These are phyloP conservation scores for Dictyostelium firmibasis DNA, from an alignment of 78 protist species.

Conservation along the genomic window DNA sequence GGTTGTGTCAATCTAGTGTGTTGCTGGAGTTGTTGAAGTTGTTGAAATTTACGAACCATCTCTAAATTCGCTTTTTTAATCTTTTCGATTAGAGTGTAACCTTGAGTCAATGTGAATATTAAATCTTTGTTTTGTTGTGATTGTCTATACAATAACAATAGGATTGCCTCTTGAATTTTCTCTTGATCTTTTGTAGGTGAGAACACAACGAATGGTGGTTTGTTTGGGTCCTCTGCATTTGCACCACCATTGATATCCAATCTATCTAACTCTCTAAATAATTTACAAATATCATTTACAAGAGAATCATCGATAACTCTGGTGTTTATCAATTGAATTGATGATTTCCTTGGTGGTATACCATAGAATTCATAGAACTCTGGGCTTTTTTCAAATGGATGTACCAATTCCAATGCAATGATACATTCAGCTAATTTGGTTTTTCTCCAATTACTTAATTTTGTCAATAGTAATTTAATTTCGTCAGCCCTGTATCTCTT, in stretches of 20 bases:
- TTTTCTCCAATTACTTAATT: background rate
- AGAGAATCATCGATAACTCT: background rate
- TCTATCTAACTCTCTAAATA: background rate
- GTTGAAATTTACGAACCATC: background rate
- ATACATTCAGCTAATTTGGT: background rate
- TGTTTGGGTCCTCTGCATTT: background rate
- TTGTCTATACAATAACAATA: background rate
- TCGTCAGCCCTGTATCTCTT: background rate
- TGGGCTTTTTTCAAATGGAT: background rate
- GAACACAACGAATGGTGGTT: background rate
- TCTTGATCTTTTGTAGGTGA: background rate
- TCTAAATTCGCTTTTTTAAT: background rate
- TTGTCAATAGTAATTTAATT: background rate
- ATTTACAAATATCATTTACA: background rate
- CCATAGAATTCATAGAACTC: background rate
- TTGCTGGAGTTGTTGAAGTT: background rate
- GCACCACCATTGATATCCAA: background rate
- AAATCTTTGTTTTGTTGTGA: background rate
- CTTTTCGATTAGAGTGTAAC: background rate
- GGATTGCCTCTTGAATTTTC: background rate
- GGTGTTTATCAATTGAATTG: background rate
- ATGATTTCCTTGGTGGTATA: background rate
- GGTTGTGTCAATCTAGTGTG: background rate
- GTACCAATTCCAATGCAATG: background rate
- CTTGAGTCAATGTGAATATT: background rate